Percentiles rank a stretch among this genome's conserved stretches.
phyloP scores from a whole-genome alignment of 352 stramenopile species.

The Globisporangium ultimum region DNA sequence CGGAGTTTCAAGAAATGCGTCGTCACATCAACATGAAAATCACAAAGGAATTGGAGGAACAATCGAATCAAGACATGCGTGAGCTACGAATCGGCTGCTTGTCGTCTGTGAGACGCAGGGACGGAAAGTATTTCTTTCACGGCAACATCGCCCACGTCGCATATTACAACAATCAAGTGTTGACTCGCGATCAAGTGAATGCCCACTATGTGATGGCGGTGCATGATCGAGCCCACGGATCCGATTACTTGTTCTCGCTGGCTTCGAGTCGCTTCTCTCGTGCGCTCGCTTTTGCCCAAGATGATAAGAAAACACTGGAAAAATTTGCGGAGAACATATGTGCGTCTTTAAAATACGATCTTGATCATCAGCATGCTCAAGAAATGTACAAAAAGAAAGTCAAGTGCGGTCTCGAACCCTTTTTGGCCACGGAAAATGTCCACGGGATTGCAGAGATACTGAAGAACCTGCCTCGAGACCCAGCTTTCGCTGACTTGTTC shows the following conservation, averaged over 20 bases:
- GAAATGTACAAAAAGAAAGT: slow-evolving; percentile 84
- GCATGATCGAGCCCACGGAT: slow-evolving; percentile 54
- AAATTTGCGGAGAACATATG: slow-evolving; percentile 82
- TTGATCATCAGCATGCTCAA: slow-evolving; percentile 63
- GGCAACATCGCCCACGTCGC: slow-evolving; percentile 81
- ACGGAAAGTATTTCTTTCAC: slow-evolving; percentile 87
- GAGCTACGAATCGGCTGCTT: slow-evolving; percentile 76
- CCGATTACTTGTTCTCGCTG: slow-evolving; percentile 75
- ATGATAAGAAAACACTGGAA: slow-evolving; percentile 64
- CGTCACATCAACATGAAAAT: slow-evolving; percentile 71
- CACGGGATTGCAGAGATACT: slow-evolving; percentile 82
- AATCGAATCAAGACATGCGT: slow-evolving; percentile 43
- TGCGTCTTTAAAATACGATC: slow-evolving; percentile 74
- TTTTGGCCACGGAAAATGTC: slow-evolving; percentile 57
- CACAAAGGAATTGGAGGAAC: slow-evolving; percentile 61
- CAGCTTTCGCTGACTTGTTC: slow-evolving; percentile 78
- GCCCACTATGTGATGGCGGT: slow-evolving; percentile 71
- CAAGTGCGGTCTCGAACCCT: slow-evolving; percentile 46
- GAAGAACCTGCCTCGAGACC: slow-evolving; percentile 68
- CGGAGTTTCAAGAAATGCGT: slow-evolving; percentile 74
- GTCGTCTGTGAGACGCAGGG: slow-evolving; percentile 46
- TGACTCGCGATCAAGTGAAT: slow-evolving; percentile 72
- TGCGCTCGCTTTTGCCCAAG: slow-evolving; percentile 51
- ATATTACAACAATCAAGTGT: slow-evolving; percentile 61
- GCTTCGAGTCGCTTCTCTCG: slow-evolving; percentile 64